Conservation (phyloP, 352 stramenopile species). For the Pythium insidiosum region DNA sequence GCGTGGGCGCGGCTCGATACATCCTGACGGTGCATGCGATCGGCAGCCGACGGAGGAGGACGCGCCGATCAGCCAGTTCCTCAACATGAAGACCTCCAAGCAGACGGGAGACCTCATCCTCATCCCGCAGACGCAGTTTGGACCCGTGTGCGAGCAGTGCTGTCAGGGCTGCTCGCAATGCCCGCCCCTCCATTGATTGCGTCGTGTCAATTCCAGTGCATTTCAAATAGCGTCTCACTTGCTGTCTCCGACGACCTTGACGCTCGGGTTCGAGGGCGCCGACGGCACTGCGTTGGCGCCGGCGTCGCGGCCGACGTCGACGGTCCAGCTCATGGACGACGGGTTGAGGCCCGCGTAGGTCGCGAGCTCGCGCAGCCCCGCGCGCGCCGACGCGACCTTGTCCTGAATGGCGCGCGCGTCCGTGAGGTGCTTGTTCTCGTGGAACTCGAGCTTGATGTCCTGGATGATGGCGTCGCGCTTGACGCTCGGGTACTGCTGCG, state of each 20-base stretch:
- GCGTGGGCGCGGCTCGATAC: too few species aligned
- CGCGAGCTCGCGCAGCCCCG: conserved; percentile 68
- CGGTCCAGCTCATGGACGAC: conserved; percentile 44
- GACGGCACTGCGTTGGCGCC: neutral
- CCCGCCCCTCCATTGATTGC: conserved; percentile 2
- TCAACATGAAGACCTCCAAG: conserved; percentile 66
- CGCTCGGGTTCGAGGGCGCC: neutral
- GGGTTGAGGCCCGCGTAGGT: conserved; percentile 69
- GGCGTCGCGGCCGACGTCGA: conserved; percentile 58
- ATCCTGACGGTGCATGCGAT: too few species aligned
- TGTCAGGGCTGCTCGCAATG: conserved; percentile 53
- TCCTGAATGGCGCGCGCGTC: conserved; percentile 49
- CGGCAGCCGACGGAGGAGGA: conserved; percentile 36
- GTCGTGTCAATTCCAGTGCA: too few species aligned
- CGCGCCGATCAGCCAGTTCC: conserved; percentile 34
- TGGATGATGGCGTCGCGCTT: conserved; percentile 74
- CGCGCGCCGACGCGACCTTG: conserved; percentile 56
- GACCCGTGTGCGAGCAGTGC: conserved; percentile 58
- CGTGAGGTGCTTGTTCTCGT: conserved; percentile 60
- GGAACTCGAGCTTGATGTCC: conserved; percentile 84
- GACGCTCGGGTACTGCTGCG: conserved; percentile 75
- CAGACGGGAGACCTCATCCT: conserved; percentile 62
- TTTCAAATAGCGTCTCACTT: too few species aligned
- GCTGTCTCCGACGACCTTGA: conserved; percentile 42
- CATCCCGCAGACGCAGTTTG: conserved; percentile 74